These are phyloP conservation scores for Apiospora saccharicola DNA, from an alignment of 2,329 filamentous ascomycete species.

Conservation along the genomic window DNA sequence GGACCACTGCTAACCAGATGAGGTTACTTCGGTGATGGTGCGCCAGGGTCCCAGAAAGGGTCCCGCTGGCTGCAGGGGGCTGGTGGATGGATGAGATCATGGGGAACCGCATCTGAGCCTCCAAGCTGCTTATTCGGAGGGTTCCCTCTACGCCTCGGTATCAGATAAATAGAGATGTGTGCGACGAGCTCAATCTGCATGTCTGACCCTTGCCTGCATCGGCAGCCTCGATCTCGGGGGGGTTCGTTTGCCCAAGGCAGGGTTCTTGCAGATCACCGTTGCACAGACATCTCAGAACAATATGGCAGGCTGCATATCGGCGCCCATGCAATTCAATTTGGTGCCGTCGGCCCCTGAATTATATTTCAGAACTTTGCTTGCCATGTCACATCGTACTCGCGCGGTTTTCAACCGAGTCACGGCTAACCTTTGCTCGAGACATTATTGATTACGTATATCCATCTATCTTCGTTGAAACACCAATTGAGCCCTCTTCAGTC, in stretches of 20 bases:
- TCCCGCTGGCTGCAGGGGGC: background rate
- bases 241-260: background rate
- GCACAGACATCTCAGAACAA: background rate
- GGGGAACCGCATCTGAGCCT: slow-evolving; percentile 1
- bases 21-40: slow-evolving; percentile 2
- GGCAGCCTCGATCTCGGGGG: background rate
- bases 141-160: background rate
- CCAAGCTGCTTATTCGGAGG: background rate
- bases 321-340: background rate
- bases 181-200: background rate
- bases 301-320: background rate
- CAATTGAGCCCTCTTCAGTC: background rate
- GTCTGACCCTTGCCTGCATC: slow-evolving; percentile 4
- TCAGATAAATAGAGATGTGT: background rate
- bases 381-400: background rate
- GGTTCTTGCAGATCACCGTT: slow-evolving; percentile 4
- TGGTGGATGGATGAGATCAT: background rate
- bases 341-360: background rate
- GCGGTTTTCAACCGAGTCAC: background rate
- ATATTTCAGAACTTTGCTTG: background rate
- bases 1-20: slow-evolving; percentile 5
- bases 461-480: background rate
- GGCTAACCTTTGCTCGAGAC: background rate
- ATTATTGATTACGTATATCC: background rate
- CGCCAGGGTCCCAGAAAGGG: background rate